Percentiles rank a stretch among this genome's conserved stretches.
Conservation (phyloP, 2,329 filamentous ascomycete species). For the Fusarium longipes region DNA sequence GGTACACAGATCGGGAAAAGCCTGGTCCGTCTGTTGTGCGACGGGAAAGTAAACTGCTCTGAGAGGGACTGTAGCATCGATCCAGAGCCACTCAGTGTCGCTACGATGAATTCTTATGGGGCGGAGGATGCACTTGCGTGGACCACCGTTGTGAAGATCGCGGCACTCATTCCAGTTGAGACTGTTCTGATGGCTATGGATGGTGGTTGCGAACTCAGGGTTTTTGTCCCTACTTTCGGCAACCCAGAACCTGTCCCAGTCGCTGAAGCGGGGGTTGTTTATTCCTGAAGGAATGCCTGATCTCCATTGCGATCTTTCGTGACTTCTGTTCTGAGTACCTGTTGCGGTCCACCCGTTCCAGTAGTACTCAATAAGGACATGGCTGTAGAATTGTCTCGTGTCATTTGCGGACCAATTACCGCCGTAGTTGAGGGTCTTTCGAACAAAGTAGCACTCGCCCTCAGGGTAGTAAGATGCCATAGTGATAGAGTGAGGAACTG, state of each 20-base stretch:
- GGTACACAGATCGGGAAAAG: background rate
- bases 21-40: background rate
- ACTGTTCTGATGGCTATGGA: constrained; percentile 8
- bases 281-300: fast-evolving
- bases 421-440: background rate
- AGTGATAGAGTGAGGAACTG: background rate
- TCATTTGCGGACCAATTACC: background rate
- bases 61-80: constrained; percentile 4
- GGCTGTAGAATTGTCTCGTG: background rate
- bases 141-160: background rate
- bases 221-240: background rate
- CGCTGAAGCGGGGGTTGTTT: background rate
- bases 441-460: constrained; percentile 23
- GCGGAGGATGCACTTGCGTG: constrained; percentile 15
- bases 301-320: background rate
- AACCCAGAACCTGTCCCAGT: constrained; percentile 14
- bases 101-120: background rate
- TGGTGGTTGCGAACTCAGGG: background rate
- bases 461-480: constrained; percentile 28
- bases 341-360: constrained; percentile 2
- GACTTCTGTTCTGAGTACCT: background rate
- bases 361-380: constrained; percentile 9
- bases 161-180: constrained; percentile 19
- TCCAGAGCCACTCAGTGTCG: constrained; percentile 4
- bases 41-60: constrained; percentile 21